These are phyloP conservation scores for Colletotrichum aenigma DNA, from an alignment of 2,329 filamentous ascomycete genomes.

Conservation along the genomic window DNA sequence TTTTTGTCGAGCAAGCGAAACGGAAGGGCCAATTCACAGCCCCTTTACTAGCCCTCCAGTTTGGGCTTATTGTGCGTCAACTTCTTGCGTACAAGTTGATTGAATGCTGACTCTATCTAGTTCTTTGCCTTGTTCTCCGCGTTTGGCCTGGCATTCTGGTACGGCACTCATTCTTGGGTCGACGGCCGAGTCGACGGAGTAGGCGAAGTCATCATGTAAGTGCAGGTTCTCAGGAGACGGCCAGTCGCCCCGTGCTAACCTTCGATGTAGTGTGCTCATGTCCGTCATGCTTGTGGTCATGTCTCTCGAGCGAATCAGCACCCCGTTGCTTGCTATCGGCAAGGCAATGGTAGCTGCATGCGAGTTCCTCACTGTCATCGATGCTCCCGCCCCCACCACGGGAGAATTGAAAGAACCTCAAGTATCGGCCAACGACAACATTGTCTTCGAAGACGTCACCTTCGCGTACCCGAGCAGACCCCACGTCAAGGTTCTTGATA, in stretches of 20 bases:
- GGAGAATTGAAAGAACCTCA: constrained; percentile 40
- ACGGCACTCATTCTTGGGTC: constrained; percentile 56
- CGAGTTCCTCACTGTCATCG: constrained; percentile 61
- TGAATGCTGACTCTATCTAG: constrained; percentile 27
- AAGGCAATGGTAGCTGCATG: constrained; percentile 63
- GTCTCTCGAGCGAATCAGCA: constrained; percentile 60
- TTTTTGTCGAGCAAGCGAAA: constrained; percentile 59
- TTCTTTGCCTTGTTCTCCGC: constrained; percentile 59
- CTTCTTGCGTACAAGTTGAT: neutral
- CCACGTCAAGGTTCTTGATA: constrained; percentile 66
- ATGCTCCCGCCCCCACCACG: constrained; percentile 44
- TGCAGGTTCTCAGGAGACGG: neutral
- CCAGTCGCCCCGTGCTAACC: neutral
- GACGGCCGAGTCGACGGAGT: constrained; percentile 52
- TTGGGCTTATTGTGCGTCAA: constrained; percentile 49
- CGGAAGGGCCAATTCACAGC: constrained; percentile 52
- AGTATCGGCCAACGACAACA: constrained; percentile 41
- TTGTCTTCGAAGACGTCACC: constrained; percentile 64
- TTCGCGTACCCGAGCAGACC: constrained; percentile 76
- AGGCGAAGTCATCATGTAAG: constrained; percentile 60
- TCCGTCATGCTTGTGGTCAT: constrained; percentile 64
- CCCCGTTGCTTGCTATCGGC: constrained; percentile 61
- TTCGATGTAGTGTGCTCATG: constrained; percentile 47
- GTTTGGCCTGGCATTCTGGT: constrained; percentile 68
- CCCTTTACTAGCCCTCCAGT: constrained; percentile 57